Evolutionary conservation across 2,329 filamentous ascomycete genomes (phyloP).

Genomic region (Fusarium solani-melongenae): DNA sequence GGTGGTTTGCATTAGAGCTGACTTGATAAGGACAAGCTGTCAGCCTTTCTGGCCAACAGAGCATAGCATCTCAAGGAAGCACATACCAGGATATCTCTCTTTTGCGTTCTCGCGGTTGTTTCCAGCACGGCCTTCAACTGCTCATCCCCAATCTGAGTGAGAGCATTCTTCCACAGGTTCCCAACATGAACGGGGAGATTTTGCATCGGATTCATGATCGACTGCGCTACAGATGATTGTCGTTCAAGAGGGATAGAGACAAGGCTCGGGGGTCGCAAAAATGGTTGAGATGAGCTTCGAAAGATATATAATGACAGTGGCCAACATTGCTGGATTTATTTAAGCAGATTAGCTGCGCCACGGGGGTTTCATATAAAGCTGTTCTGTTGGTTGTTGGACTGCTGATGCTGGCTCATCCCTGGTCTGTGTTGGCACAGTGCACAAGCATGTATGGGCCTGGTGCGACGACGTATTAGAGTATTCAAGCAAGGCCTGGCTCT

Average conservation of each 20-base stretch:
- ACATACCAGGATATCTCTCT: background rate
- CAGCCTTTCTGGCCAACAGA: background rate
- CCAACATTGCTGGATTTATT: background rate
- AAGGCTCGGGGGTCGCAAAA: background rate
- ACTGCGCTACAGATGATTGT: background rate
- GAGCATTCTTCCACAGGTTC: background rate
- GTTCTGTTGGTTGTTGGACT: background rate
- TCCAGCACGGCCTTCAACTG: background rate
- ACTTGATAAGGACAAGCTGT: background rate
- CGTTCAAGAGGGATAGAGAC: no score
- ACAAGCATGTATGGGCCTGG: no score
- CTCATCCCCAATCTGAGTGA: background rate
- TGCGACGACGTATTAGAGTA: no score
- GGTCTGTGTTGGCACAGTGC: background rate
- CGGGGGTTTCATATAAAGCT: background rate
- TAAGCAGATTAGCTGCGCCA: background rate
- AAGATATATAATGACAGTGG: background rate
- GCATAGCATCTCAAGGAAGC: background rate
- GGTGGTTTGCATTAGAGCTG: background rate
- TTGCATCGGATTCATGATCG: background rate
- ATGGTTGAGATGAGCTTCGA: background rate
- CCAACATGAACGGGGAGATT: background rate
- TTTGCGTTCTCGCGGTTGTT: background rate
- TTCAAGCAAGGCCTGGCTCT: no score
- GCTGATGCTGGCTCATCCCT: background rate